Evolutionary conservation across 2,329 filamentous ascomycete species (phyloP).

Genomic region (Fusarium subtropicale): DNA sequence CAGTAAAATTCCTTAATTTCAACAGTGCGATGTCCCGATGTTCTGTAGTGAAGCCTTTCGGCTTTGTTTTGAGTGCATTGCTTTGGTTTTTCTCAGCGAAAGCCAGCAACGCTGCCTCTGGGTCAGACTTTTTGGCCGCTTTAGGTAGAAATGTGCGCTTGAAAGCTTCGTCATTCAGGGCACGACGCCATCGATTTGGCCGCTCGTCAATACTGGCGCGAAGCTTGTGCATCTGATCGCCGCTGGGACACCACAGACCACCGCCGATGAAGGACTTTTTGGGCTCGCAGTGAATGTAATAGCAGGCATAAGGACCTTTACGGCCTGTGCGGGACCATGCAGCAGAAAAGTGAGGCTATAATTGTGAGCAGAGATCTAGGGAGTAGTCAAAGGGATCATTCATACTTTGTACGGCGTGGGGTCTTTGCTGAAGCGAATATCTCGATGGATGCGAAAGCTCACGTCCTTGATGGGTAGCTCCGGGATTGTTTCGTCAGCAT

Average conservation of each 20-base stretch:
- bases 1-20: conserved; percentile 82
- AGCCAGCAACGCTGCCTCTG: conserved; percentile 71
- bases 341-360: conserved; percentile 81
- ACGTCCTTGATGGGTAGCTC: conserved; percentile 88
- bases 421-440: conserved; percentile 85
- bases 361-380: not conserved
- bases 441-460: conserved; percentile 87
- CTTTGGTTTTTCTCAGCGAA: conserved; percentile 78
- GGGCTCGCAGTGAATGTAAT: conserved; percentile 87
- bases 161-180: conserved; percentile 71
- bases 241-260: conserved; percentile 84
- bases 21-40: conserved; percentile 85
- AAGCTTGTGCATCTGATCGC: conserved; percentile 71
- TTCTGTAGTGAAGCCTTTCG: conserved; percentile 82
- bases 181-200: conserved; percentile 74
- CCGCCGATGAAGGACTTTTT: conserved; percentile 79
- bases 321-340: conserved; percentile 89
- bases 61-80: conserved; percentile 84
- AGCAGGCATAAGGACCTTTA: conserved; percentile 88
- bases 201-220: conserved; percentile 80
- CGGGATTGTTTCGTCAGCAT: conserved; percentile 83
- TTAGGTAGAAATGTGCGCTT: conserved; percentile 72
- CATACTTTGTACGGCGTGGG: conserved; percentile 87
- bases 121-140: conserved; percentile 49
- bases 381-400: conserved; percentile 43